Base-by-base conservation (phyloP, 768 basidiomycete genomes). In the Flagelloscypha sp. region DNA sequence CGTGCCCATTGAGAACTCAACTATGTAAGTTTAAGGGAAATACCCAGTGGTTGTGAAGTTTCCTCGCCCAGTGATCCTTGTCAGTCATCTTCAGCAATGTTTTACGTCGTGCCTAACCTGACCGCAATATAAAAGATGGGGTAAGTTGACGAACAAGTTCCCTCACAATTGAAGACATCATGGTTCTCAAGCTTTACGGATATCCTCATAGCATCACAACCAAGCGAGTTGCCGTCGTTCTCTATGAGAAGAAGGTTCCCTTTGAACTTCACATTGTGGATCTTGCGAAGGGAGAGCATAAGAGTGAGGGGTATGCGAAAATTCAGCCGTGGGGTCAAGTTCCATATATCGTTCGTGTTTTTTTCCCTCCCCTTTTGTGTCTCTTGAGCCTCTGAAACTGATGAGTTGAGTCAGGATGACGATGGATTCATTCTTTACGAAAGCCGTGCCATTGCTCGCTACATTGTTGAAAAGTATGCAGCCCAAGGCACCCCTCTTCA, bases 281-380 rank as follows among this genome's bases (percentile, higher is more conserved):
- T 43, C 35, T 74, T 15, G 1, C 30, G 28, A 65, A 65, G 43
- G 52, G 48, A n/a, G 62, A 65, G 25, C 72, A 78, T 24, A 79
- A 76, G 52, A 3, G 48, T 0, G 47, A 66, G 0, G 65, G 45
- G 7, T 71, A 56, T 57, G 13, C 66, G 11, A 47, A 54, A 21
- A 55, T 62, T 32, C 79, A 86, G 45, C 83, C 84, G 0, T 82
- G 79, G 46, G 75, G 76, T 13, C 71, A 75, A 44, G 61, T 79
- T 17, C 77, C 79, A 2, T 72, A 66, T 49, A 62, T 80, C 37
- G 71, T 68, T 37, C 24, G 59, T 30, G 22, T 34, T 35, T 3
- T 36, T 27, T 4, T 35, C 20, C 23, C 17, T 19, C 11, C 21
- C 7, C 12, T 22, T n/a, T 6, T 15, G n/a, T 22, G n/a, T 24